Percentiles rank a stretch among this genome's conserved stretches.
These are phyloP conservation scores for Serpula lacrymans DNA, from an alignment of 768 basidiomycete genomes.

Conservation along the genomic window DNA sequence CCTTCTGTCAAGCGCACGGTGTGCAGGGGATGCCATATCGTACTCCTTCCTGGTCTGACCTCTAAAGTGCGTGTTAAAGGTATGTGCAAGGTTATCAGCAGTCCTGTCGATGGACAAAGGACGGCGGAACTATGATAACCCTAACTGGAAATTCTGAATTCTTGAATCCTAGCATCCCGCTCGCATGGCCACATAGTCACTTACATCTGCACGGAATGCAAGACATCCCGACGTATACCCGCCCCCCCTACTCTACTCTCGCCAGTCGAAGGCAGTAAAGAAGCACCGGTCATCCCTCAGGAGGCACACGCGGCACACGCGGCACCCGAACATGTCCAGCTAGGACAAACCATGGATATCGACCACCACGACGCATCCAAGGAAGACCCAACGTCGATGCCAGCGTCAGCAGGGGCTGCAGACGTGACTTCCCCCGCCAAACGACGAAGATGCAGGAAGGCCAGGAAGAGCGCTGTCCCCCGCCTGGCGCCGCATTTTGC, in stretches of 20 bases:
- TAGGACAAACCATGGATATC: no score
- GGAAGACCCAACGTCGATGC: no score
- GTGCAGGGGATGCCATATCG: constrained; percentile 63
- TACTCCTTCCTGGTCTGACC: constrained; percentile 67
- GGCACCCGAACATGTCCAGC: no score
- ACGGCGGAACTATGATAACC: no score
- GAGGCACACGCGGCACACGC: no score
- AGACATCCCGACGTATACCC: constrained; percentile 59
- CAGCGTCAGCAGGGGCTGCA: constrained; percentile 1
- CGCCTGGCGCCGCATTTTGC: constrained; percentile 60
- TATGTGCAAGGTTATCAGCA: no score
- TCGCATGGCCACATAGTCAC: constrained; percentile 53
- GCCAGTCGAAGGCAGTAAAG: constrained; percentile 8
- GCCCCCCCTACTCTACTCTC: constrained; percentile 46
- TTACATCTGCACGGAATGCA: constrained; percentile 60
- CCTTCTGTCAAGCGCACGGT: constrained; percentile 79
- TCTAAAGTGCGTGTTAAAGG: constrained; percentile 64
- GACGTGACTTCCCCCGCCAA: background rate
- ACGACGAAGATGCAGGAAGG: constrained; percentile 10
- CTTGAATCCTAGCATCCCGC: constrained; percentile 29
- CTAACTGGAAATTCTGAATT: background rate
- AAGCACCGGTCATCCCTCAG: no score
- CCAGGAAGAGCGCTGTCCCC: constrained; percentile 25
- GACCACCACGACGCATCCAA: no score
- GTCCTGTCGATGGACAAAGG: no score